These are phyloP conservation scores for Colletotrichum sp. DNA, from an alignment of 2,329 filamentous ascomycete species.

Conservation along the genomic window DNA sequence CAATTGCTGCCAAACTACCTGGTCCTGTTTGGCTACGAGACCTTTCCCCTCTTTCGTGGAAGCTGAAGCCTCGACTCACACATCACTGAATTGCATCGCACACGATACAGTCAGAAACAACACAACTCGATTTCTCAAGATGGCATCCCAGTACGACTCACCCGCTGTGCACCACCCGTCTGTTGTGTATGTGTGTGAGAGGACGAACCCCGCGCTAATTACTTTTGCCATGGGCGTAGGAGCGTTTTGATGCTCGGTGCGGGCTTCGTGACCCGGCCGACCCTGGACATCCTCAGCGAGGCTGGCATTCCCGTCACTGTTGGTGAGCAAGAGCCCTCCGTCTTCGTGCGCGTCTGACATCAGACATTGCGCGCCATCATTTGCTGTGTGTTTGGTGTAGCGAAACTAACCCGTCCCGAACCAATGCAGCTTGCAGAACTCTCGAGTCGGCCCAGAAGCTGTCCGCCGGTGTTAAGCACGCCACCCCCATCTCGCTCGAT, in stretches of 20 bases:
- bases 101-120: background rate
- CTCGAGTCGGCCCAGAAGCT: constrained; percentile 79
- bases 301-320: constrained; percentile 70
- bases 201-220: background rate
- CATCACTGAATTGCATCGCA: background rate
- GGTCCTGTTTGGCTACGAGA: background rate
- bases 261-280: constrained; percentile 67
- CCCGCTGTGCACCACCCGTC: background rate
- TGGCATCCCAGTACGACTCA: constrained; percentile 13
- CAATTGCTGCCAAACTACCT: background rate
- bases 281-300: constrained; percentile 66
- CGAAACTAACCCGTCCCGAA: background rate
- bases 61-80: background rate
- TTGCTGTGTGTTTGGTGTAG: background rate
- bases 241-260: constrained; percentile 52
- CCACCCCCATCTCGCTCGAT: constrained; percentile 82
- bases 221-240: background rate
- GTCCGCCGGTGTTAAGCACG: constrained; percentile 72
- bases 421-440: constrained; percentile 74
- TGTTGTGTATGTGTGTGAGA: background rate
- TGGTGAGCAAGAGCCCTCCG: constrained; percentile 46
- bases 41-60: background rate
- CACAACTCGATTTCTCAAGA: background rate
- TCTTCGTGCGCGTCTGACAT: background rate
- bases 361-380: background rate